A percentile compares a stretch with the other conserved stretches of the same genome.
Conservation (phyloP, 345 rosid genomes). For the Salix suchowensis region DNA sequence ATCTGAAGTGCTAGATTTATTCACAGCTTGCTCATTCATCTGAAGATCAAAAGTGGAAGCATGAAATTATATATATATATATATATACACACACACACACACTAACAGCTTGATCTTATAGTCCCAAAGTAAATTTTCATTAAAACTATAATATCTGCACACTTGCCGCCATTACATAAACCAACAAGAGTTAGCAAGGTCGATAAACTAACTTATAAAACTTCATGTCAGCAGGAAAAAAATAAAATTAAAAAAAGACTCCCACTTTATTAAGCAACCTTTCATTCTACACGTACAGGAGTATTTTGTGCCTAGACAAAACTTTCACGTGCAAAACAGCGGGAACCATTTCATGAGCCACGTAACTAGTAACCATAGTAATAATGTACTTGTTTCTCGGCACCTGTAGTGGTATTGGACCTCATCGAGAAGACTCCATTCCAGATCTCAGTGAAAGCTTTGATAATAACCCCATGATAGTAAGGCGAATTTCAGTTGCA, state of each 20-base stretch:
- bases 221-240: background rate
- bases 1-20: too few species aligned
- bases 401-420: background rate
- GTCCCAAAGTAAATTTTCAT: background rate
- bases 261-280: background rate
- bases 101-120: background rate
- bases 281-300: background rate
- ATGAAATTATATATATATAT: too few species aligned
- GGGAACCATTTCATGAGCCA: background rate
- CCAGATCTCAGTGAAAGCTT: constrained; percentile 96
- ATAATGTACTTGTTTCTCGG: background rate
- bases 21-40: too few species aligned
- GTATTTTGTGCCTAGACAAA: background rate
- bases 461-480: constrained; percentile 69
- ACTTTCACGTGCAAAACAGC: constrained; percentile 4
- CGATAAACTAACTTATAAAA: background rate
- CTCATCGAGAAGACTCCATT: constrained; percentile 60
- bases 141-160: background rate
- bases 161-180: background rate
- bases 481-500: constrained; percentile 79
- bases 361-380: background rate
- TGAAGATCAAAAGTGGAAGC: too few species aligned
- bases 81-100: accelerated
- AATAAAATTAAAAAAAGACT: background rate
- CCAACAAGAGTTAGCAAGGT: background rate